Evolutionary conservation across 106 monocot species (phyloP).

Genomic region (Triglochin maritima): DNA sequence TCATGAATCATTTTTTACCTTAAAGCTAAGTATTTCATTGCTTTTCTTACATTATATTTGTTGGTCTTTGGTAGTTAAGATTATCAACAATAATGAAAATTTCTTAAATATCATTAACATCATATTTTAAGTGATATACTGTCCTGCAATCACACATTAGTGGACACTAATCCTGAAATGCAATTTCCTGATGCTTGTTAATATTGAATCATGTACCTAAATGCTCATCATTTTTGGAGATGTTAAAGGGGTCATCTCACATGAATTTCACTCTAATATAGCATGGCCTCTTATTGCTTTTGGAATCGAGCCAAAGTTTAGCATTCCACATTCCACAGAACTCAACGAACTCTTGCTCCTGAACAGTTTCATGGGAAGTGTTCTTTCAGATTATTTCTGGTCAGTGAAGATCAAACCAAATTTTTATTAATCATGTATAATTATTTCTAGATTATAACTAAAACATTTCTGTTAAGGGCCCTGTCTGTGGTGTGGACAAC

Average conservation of each 20-base stretch:
- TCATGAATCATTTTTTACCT: not conserved
- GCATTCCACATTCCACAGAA: constrained; percentile 67
- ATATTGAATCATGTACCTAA: not conserved
- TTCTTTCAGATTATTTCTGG: constrained; percentile 89
- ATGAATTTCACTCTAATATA: constrained; percentile 6
- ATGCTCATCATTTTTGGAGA: too few relatives aligned
- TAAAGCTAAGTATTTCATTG: not conserved
- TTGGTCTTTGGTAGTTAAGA: too few relatives aligned
- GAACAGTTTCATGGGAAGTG: constrained; percentile 79
- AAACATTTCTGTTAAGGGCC: constrained; percentile 32
- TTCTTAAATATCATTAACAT: not conserved
- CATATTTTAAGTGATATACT: not conserved
- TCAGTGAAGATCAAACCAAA: constrained; percentile 11
- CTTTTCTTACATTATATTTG: not conserved
- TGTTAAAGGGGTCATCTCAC: not conserved
- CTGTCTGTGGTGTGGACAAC: constrained; percentile 89
- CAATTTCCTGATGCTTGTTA: constrained; percentile 10
- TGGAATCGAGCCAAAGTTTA: constrained; percentile 76
- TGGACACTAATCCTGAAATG: constrained; percentile 9
- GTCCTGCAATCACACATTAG: not conserved
- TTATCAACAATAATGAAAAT: too few relatives aligned
- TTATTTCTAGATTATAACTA: too few relatives aligned
- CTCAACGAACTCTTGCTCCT: constrained; percentile 75
- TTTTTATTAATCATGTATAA: not conserved
- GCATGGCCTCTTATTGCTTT: constrained; percentile 77